Conservation (phyloP, 306 rosid species). For the Albizia julibrissin region DNA sequence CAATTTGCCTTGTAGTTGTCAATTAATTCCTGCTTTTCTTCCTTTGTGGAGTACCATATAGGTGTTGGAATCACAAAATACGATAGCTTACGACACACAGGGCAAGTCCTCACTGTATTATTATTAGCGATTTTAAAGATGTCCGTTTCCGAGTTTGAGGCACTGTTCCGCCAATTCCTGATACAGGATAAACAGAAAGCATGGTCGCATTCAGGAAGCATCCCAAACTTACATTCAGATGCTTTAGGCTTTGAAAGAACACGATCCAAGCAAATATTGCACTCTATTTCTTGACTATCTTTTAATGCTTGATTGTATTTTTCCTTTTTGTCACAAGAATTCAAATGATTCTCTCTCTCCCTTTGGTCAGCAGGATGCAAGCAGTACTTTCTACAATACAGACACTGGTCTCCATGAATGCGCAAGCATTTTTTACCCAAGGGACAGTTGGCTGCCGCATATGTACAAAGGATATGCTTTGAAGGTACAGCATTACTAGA, state of each 20-base stretch:
- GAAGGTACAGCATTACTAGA: conserved; percentile 45
- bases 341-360: conserved; percentile 75
- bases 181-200: conserved; percentile 95
- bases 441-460: conserved; percentile 80
- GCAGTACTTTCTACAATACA: conserved; percentile 82
- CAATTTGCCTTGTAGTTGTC: conserved; percentile 90
- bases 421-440: conserved; percentile 67
- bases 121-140: conserved; percentile 43
- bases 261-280: conserved; percentile 91
- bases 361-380: conserved; percentile 77
- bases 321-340: conserved; percentile 71
- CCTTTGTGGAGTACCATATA: conserved; percentile 86
- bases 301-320: conserved; percentile 69
- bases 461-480: conserved; percentile 61
- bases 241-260: conserved; percentile 76
- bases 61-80: conserved; percentile 93
- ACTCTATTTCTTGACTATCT: conserved; percentile 83
- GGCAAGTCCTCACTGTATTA: conserved; percentile 82
- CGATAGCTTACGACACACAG: conserved; percentile 88
- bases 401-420: conserved; percentile 82
- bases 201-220: conserved; percentile 93
- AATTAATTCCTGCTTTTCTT: conserved; percentile 85
- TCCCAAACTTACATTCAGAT: conserved; percentile 85
- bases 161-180: conserved; percentile 92
- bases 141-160: conserved; percentile 71